Percentiles rank a stretch among this genome's conserved stretches.
Evolutionary conservation across 2,329 filamentous ascomycete species (phyloP).

Genomic region (Fusarium stilboides): DNA sequence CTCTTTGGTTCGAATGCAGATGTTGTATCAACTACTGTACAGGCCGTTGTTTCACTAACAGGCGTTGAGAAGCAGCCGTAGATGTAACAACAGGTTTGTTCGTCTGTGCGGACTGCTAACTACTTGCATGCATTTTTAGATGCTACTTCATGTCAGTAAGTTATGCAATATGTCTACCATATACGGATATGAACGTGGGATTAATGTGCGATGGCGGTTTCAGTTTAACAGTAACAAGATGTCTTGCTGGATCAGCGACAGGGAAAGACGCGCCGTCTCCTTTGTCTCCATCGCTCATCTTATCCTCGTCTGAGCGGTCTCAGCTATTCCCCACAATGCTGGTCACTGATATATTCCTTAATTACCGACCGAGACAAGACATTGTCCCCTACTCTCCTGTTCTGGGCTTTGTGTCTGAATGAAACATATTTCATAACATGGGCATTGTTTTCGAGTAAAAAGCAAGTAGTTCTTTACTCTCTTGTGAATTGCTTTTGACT

Average conservation of each 20-base stretch:
- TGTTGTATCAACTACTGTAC: conserved; percentile 1
- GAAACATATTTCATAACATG: neutral
- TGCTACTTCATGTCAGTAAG: neutral
- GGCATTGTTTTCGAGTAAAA: neutral
- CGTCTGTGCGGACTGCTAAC: neutral
- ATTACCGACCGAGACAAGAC: neutral
- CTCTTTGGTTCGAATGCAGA: neutral
- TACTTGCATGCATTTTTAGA: neutral
- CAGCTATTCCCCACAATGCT: conserved; percentile 1
- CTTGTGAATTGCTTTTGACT: too few relatives aligned
- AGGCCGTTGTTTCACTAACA: conserved; percentile 15
- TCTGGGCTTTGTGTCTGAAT: neutral
- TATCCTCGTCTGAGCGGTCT: neutral
- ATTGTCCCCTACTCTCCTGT: neutral
- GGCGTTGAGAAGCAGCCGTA: conserved; percentile 11
- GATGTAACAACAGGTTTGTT: neutral
- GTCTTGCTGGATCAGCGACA: conserved; percentile 20
- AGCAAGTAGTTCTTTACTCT: neutral
- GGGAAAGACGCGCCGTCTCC: conserved; percentile 16
- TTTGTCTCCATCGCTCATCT: neutral
- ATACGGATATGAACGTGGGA: too few relatives aligned
- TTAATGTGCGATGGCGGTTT: neutral
- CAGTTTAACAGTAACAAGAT: neutral
- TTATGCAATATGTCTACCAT: neutral
- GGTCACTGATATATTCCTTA: neutral